phyloP scores from a whole-genome alignment of 257 asterid genomes.

The Nicotiana attenuata region DNA sequence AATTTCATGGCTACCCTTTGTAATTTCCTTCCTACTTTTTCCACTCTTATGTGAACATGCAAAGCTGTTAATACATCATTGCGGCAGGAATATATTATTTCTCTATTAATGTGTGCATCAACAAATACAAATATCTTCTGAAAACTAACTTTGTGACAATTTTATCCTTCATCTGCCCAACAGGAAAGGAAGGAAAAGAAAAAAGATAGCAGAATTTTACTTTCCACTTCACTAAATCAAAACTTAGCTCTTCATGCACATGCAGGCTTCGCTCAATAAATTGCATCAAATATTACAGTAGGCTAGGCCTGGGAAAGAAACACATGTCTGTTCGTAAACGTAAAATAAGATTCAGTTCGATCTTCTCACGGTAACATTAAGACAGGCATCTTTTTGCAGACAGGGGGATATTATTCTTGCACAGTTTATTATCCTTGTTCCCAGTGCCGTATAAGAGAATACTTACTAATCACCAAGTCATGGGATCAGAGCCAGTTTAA shows the following conservation, averaged over 20 bases:
- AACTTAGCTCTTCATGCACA: neutral
- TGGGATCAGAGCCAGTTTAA: neutral
- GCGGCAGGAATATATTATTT: neutral
- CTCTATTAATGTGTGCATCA: neutral
- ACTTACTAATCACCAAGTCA: neutral
- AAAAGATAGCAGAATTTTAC: neutral
- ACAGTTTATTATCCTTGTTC: neutral
- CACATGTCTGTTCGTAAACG: neutral
- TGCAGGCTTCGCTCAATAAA: neutral
- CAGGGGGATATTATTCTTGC: neutral
- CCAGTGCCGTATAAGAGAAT: neutral
- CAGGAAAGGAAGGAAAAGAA: neutral
- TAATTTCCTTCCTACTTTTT: neutral
- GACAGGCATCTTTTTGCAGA: neutral
- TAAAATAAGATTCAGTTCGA: neutral
- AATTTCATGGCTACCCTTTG: neutral
- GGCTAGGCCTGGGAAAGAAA: neutral
- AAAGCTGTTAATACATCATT: neutral
- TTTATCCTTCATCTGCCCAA: neutral
- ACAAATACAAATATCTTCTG: neutral
- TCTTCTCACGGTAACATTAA: neutral
- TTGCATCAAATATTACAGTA: neutral
- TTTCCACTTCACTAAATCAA: neutral
- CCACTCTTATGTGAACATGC: neutral
- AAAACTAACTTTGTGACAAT: neutral